phyloP scores from a whole-genome alignment of 2,329 filamentous ascomycete genomes.

The Alternaria brassicae region DNA sequence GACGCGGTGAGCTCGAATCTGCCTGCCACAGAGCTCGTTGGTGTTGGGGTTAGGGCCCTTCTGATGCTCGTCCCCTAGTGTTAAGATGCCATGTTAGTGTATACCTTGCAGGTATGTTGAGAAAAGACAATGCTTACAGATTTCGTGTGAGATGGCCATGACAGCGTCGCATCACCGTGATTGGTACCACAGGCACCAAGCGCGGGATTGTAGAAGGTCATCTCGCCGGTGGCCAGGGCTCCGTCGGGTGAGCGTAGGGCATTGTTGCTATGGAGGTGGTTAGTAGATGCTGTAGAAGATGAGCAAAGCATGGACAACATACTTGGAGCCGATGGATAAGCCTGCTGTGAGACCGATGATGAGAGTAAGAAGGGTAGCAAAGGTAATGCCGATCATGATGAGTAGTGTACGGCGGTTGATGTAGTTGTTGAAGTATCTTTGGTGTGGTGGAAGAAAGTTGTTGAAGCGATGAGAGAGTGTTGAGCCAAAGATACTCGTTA shows the following conservation, averaged over 20 bases:
- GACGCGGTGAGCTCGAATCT: constrained; percentile 66
- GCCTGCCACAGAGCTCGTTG: constrained; percentile 72
- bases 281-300: constrained; percentile 4
- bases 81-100: not conserved
- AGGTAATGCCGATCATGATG: constrained; percentile 39
- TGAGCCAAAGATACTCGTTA: constrained; percentile 24
- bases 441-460: constrained; percentile 48
- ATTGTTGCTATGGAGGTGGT: constrained; percentile 30
- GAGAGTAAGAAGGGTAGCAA: constrained; percentile 49
- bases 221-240: constrained; percentile 63
- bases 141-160: constrained; percentile 69
- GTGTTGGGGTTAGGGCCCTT: constrained; percentile 62
- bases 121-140: constrained; percentile 52
- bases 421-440: constrained; percentile 50
- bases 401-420: constrained; percentile 49
- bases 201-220: constrained; percentile 72
- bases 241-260: constrained; percentile 62
- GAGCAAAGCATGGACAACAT: not conserved
- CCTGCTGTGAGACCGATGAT: constrained; percentile 54
- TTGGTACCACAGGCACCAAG: constrained; percentile 73
- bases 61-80: constrained; percentile 61
- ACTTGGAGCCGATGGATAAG: constrained; percentile 36
- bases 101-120: not conserved
- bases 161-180: constrained; percentile 64
- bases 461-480: constrained; percentile 45